Percentiles rank a stretch among this genome's conserved stretches.
phyloP scores from a whole-genome alignment of 495 filamentous ascomycete genomes.

The Aspergillus steynii region DNA sequence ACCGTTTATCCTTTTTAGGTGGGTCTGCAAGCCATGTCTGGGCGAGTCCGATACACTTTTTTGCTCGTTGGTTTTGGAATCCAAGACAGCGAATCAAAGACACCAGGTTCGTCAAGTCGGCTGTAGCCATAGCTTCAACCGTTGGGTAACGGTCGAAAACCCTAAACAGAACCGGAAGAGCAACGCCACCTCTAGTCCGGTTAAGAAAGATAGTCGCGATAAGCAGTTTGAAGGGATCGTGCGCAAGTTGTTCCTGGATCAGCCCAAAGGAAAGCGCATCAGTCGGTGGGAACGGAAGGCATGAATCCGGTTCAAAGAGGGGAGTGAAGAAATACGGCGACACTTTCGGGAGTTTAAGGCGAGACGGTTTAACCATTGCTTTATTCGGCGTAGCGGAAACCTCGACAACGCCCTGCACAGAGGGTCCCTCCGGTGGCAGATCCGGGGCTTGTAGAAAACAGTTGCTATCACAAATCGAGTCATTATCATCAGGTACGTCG shows the following conservation, averaged over 20 bases:
- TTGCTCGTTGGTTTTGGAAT: conserved; percentile 64
- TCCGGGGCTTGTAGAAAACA: not conserved
- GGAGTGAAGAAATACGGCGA: conserved; percentile 49
- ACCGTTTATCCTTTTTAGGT: conserved; percentile 59
- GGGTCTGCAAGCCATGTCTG: conserved; percentile 66
- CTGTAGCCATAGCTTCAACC: conserved; percentile 61
- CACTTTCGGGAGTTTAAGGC: conserved; percentile 30
- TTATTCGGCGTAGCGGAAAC: conserved; percentile 8
- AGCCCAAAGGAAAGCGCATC: conserved; percentile 66
- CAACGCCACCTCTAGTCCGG: conserved; percentile 70
- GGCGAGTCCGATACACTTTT: conserved; percentile 66
- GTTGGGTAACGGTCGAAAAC: conserved; percentile 71
- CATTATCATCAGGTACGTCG: conserved; percentile 33
- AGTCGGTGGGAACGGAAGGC: conserved; percentile 71
- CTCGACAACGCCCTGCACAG: not conserved
- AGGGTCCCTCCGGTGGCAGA: not conserved
- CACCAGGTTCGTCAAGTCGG: conserved; percentile 57
- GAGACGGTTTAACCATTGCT: conserved; percentile 14
- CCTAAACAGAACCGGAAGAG: conserved; percentile 71
- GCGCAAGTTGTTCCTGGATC: conserved; percentile 76
- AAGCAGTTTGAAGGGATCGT: conserved; percentile 69
- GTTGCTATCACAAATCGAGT: conserved; percentile 13
- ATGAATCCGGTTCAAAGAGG: conserved; percentile 54
- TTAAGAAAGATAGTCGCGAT: conserved; percentile 83
- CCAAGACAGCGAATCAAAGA: conserved; percentile 71